Evolutionary conservation across 768 basidiomycete genomes (phyloP), one percentile per base, ranked within the genome.

Genomic region (Jaapia argillacea): DNA sequence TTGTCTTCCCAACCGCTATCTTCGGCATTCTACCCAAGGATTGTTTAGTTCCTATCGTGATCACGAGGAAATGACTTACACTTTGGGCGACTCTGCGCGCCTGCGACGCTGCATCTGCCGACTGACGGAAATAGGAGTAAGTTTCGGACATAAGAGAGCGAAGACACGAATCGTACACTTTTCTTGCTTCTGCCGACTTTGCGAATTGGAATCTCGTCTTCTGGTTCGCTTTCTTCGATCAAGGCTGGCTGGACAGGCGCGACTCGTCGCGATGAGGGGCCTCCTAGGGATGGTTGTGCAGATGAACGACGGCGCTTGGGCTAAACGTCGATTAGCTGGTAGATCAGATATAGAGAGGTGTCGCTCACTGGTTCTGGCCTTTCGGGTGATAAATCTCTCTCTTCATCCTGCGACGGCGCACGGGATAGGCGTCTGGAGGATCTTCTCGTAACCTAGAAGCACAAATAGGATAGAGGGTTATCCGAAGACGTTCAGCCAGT

Each of bases 1-100:
- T 87, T 88, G 50, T 89, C 87, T 54, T 90, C 87, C 86, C 87
- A 90, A 25, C 85, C 85, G 52, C 85, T 88, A 42, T 86, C 85
- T 28, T 85, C 81, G 21, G 56, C 62, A 45, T 56, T 18, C 64
- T 68, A 27, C 22, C 42, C n/a, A n/a, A n/a, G n/a, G n/a, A n/a
- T 40, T 47, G 41, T 21, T 45, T 44, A 43, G 35, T 40, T 26
- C 13, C 36, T 46, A 14, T 41, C 38, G 27, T 46, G 44, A 21
- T 24, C 7, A 27, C 41, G 38, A 10, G 4, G 38, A 18, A 38
- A 45, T 28, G 18, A 3, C 23, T 43, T 14, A 55, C 48, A 39
- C 56, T 48, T 18, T 81, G 80, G 10, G 71, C 65, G 27, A 79
- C 73, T 24, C 31, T 33, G 10, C 82, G 75, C 24, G 67, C 65